Conservation (phyloP, 768 basidiomycete species). For the Boletus pseudo-olivaceus region DNA sequence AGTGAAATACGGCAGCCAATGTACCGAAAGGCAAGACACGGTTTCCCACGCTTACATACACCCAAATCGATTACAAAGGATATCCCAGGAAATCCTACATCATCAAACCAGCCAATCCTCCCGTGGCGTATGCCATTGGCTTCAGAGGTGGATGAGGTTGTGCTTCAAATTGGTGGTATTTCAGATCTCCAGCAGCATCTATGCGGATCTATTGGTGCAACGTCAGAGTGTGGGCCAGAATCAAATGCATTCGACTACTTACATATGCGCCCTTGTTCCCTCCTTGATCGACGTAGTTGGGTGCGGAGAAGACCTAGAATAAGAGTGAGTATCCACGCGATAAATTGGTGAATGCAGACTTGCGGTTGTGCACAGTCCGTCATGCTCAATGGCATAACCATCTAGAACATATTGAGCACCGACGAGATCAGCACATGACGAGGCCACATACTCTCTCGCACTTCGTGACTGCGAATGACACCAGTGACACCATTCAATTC, state of each 20-base stretch:
- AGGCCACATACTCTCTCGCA: slow-evolving; percentile 68
- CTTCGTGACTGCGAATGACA: slow-evolving; percentile 94
- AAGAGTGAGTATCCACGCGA: slow-evolving; percentile 10
- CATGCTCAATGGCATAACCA: slow-evolving; percentile 93
- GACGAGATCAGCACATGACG: neutral
- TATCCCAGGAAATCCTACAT: slow-evolving; percentile 42
- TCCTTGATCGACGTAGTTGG: slow-evolving; percentile 90
- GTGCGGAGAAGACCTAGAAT: slow-evolving; percentile 83
- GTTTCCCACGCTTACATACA: slow-evolving; percentile 26
- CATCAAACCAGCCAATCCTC: slow-evolving; percentile 65
- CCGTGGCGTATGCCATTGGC: slow-evolving; percentile 86
- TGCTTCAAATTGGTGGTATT: slow-evolving; percentile 82
- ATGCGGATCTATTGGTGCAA: slow-evolving; percentile 63
- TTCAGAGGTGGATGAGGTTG: slow-evolving; percentile 85
- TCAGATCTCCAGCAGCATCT: slow-evolving; percentile 66
- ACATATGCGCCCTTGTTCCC: slow-evolving; percentile 93
- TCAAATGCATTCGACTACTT: slow-evolving; percentile 29
- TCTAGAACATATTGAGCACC: slow-evolving; percentile 39
- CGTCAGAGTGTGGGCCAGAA: slow-evolving; percentile 4
- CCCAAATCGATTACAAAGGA: neutral
- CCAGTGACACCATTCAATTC: slow-evolving; percentile 81
- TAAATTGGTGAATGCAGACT: slow-evolving; percentile 12
- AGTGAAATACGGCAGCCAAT: neutral
- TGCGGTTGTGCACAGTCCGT: slow-evolving; percentile 91
- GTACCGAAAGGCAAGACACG: neutral